Evolutionary conservation across 192 early-diverging fungal genomes (phyloP).

Genomic region (Dissophora globulifera): DNA sequence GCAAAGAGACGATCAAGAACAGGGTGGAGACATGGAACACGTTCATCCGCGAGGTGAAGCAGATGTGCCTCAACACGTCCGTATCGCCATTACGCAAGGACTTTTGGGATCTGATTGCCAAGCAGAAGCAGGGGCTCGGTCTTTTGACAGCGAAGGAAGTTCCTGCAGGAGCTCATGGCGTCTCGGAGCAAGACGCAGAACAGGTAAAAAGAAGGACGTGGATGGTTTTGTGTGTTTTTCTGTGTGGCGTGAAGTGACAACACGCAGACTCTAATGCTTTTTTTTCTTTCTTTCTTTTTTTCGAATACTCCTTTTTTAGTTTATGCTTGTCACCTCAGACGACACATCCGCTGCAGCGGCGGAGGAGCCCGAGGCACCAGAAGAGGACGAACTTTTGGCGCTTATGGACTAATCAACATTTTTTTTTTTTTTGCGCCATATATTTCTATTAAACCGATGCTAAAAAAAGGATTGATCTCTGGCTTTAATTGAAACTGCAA

Average conservation of each 20-base stretch:
- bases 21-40: conserved; percentile 62
- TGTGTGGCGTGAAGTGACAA: not conserved
- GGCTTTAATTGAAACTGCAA: not conserved
- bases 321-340: conserved; percentile 6
- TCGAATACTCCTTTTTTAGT: conserved; percentile 5
- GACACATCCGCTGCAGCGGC: not conserved
- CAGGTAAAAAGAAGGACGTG: conserved; percentile 50
- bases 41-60: conserved; percentile 61
- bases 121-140: conserved; percentile 46
- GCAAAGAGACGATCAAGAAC: conserved; percentile 16
- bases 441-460: too few relatives aligned
- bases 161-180: conserved; percentile 38
- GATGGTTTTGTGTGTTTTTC: not conserved
- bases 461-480: not conserved
- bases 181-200: conserved; percentile 60
- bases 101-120: conserved; percentile 65
- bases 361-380: conserved; percentile 16
- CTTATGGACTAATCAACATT: conserved; percentile 34
- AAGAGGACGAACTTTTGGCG: conserved; percentile 41
- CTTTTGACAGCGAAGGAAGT: conserved; percentile 61
- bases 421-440: too few relatives aligned
- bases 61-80: conserved; percentile 27
- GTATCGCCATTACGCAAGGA: conserved; percentile 42
- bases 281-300: not conserved
- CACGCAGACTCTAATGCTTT: not conserved